phyloP scores from a whole-genome alignment of 768 basidiomycete genomes.

The Mycena indigotica region DNA sequence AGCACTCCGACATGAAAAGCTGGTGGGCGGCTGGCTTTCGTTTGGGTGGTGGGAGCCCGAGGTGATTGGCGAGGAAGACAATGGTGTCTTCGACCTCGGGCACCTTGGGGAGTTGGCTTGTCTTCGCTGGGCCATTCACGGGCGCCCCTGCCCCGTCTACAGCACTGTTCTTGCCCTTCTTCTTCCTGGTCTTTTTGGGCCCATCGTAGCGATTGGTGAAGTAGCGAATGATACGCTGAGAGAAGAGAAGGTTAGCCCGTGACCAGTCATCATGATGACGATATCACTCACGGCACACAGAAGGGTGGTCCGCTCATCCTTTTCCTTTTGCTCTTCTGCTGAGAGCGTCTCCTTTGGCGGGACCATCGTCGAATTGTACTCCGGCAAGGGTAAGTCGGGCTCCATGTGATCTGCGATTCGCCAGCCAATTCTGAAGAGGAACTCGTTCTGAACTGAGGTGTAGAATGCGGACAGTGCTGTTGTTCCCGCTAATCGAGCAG shows the following conservation, averaged over 20 bases:
- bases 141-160: slow-evolving; percentile 5
- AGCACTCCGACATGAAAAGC: slow-evolving; percentile 15
- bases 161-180: neutral
- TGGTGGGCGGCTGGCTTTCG: slow-evolving; percentile 19
- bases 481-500: neutral
- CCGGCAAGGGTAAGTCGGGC: neutral
- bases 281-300: slow-evolving; percentile 7
- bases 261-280: neutral
- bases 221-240: slow-evolving; percentile 8
- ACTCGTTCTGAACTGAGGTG: neutral
- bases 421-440: neutral
- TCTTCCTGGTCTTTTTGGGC: neutral
- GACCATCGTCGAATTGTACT: neutral
- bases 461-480: neutral
- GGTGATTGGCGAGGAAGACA: neutral
- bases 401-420: slow-evolving; percentile 2
- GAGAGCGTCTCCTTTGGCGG: neutral
- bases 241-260: neutral
- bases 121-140: too few species aligned
- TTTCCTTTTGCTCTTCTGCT: neutral
- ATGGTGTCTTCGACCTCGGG: neutral
- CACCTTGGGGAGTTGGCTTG: neutral
- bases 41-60: neutral
- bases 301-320: neutral
- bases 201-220: neutral